Base-by-base conservation (phyloP, 768 basidiomycete genomes). In the Lactarius indigo region DNA sequence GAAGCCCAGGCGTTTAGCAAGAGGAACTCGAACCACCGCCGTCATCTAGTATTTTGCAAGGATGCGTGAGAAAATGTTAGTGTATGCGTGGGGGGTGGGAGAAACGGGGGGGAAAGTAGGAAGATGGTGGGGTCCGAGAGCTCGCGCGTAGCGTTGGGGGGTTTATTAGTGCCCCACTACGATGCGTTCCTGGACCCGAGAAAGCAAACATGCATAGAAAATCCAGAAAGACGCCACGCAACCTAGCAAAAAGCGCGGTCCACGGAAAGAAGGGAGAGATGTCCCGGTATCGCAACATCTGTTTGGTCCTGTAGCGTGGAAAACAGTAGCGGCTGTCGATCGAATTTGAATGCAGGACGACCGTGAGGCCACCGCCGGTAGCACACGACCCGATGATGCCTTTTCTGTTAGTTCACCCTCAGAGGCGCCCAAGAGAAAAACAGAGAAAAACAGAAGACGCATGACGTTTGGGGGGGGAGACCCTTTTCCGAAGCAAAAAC, bases 391-490 rank as follows among this genome's bases (percentile, higher is more conserved):
- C 13, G 15, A 52, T 17, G 50, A 28, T 6, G 50, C 23, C 50
- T 26, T 52, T 52, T 28, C 23, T 50, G 60, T 37, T 13, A 50
- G 44, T 39, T 23, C 44, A 57, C 17, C 44, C 13, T 17, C 9
- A 26, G 6, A 30, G 28, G 26, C 15, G n/a, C 65, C 28, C 26
- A 39, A 57, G 55, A 57, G 57, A 31, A 31, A 20, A 31, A 31
- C n/a, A n/a, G n/a, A n/a, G n/a, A 31, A 31, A 31, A 56, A 55
- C 54, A 47, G 20, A 23, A 61, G 54, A 55, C 37, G 39, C 55
- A 61, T 62, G 65, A 66, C 61, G 57, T 63, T 50, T 58, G 37
- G 65, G 61, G 44, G 54, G 6, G 2, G 35, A 13, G n/a, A n/a
- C 52, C 8, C 9, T 10, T 9, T 52, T 52, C 26, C 50, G 17